Conservation (phyloP, 2,329 filamentous ascomycete genomes). For the Emergomyces orientalis region DNA sequence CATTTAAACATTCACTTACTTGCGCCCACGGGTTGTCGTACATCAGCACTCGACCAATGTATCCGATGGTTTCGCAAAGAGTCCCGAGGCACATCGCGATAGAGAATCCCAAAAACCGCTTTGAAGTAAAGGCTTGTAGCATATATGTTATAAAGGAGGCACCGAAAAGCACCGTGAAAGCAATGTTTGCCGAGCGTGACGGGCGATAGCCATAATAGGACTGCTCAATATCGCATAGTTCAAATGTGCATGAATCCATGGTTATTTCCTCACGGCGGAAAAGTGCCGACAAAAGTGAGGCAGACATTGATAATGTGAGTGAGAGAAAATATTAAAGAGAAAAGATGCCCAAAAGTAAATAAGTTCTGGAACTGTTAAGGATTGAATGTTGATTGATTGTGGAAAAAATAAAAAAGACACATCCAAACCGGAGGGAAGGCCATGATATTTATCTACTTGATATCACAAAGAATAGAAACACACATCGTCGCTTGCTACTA, state of each 20-base stretch:
- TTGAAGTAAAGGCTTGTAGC: constrained; percentile 10
- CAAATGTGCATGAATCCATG: constrained; percentile 13
- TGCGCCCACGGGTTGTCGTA: constrained; percentile 40
- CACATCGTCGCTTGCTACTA: background rate
- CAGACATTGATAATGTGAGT: constrained; percentile 1
- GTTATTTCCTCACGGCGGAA: constrained; percentile 1
- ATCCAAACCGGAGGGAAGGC: background rate
- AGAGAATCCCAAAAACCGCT: constrained; percentile 13
- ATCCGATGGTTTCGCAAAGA: constrained; percentile 50
- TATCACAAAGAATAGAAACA: background rate
- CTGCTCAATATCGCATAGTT: constrained; percentile 12
- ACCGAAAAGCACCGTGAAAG: constrained; percentile 11
- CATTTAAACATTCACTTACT: constrained; percentile 11
- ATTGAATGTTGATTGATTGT: background rate
- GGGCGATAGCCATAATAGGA: constrained; percentile 15
- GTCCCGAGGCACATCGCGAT: constrained; percentile 48
- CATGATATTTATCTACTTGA: background rate
- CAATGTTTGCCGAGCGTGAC: constrained; percentile 11
- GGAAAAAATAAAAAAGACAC: background rate
- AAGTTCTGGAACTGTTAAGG: background rate
- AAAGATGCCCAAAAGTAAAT: background rate
- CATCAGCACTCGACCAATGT: constrained; percentile 49
- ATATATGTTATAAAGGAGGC: constrained; percentile 10
- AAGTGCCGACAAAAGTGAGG: background rate
- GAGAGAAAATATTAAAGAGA: background rate